Evolutionary conservation across 495 filamentous ascomycete species (phyloP).

Genomic region (Penicillium ucsense): DNA sequence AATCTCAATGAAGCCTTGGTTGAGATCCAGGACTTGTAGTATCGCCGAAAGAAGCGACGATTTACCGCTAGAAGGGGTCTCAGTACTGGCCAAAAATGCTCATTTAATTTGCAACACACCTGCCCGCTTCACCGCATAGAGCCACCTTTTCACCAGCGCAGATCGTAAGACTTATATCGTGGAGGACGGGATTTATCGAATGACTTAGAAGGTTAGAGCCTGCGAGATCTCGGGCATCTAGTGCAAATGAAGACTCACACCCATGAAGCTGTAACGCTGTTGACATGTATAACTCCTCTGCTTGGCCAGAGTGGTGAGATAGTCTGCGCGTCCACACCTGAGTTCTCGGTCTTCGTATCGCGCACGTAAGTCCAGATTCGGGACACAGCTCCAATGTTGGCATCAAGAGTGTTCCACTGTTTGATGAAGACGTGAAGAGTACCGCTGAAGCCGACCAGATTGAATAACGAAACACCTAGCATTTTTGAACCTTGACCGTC

Average conservation of each 20-base stretch:
- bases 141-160: slow-evolving; percentile 32
- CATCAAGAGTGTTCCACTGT: slow-evolving; percentile 20
- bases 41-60: slow-evolving; percentile 33
- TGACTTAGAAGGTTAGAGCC: not conserved
- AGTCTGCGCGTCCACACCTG: slow-evolving; percentile 7
- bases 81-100: no score
- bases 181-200: slow-evolving; percentile 11
- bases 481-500: slow-evolving; percentile 10
- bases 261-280: slow-evolving; percentile 17
- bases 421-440: slow-evolving; percentile 14
- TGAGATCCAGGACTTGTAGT: slow-evolving; percentile 27
- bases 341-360: slow-evolving; percentile 10
- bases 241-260: slow-evolving; percentile 5
- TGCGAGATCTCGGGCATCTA: no score
- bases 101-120: slow-evolving; percentile 9
- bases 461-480: slow-evolving; percentile 22
- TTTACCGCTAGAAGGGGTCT: slow-evolving; percentile 23
- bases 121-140: slow-evolving; percentile 37
- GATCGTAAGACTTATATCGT: slow-evolving; percentile 7
- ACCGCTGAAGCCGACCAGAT: slow-evolving; percentile 22
- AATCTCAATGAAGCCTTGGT: slow-evolving; percentile 28
- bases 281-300: slow-evolving; percentile 12
- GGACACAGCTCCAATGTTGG: slow-evolving; percentile 22
- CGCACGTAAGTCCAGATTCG: slow-evolving; percentile 14
- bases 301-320: slow-evolving; percentile 14